Base-by-base conservation (phyloP, 805 yeast species). In the Ogataea nonfermentans region DNA sequence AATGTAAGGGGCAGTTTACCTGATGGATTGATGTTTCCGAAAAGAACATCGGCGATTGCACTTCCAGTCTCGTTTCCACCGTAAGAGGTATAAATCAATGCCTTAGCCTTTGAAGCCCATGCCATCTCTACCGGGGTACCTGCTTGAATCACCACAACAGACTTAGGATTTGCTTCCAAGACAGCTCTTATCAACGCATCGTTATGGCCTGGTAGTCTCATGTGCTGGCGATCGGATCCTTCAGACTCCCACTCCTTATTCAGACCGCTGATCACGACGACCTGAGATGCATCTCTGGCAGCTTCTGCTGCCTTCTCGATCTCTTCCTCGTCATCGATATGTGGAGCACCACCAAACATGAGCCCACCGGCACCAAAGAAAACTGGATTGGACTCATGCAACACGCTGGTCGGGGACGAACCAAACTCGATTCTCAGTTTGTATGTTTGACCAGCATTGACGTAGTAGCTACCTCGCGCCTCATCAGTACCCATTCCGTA, bases 401-500 rank as follows among this genome's bases (percentile, higher is more conserved):
- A 17, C 12, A 31, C 30, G 29, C 41, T 38, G 15, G 80, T 76
- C 9, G 62, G 59, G 13, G 71, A 63, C n/a, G 77, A 65, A 14
- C 81, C 84, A 49, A 66, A 78, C 50, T 71, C 75, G 32, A 77
- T 67, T 42, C 57, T 65, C 43, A 77, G 41, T 19, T 66, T 61
- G 62, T 78, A 77, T 14, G 53, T 49, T 32, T 60, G 53, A 3
- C 80, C 83, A 43, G 64, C 66, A 35, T 62, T 66, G 40, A 77
- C 59, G 2, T 48, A 27, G 23, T 70, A 51, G 6, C 54, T 47
- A 3, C 71, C 70, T 7, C 50, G 59, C 47, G 63, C 78, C 56
- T 78, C 83, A 25, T 67, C 51, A 11, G 84, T 71, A 34, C 83
- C 85, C 55, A 63, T 51, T 11, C 75, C 74, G 56, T 75, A 76